These are phyloP conservation scores for Aciculosporium take DNA, from an alignment of 2,329 filamentous ascomycete genomes.

Conservation along the genomic window DNA sequence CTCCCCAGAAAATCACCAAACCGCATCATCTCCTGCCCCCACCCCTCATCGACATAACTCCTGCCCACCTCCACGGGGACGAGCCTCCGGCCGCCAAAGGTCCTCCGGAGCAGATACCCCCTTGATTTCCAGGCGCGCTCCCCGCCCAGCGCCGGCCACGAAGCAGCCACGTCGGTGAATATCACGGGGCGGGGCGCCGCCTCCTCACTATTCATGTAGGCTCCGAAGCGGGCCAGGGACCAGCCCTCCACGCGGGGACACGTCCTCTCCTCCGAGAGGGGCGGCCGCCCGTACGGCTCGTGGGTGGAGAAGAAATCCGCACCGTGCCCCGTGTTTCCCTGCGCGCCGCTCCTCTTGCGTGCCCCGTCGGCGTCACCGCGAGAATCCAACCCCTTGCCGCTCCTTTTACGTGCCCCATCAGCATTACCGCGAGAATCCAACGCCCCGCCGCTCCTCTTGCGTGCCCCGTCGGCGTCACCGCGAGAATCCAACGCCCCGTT, in stretches of 20 bases:
- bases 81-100: conserved; percentile 61
- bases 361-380: too few relatives aligned
- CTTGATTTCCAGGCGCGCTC: conserved; percentile 57
- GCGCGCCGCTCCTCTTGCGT: conserved; percentile 12
- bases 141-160: conserved; percentile 70
- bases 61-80: conserved; percentile 78
- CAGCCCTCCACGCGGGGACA: conserved; percentile 24
- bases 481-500: neutral
- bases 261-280: conserved; percentile 10
- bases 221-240: conserved; percentile 46
- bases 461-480: neutral
- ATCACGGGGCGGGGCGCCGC: conserved; percentile 46
- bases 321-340: neutral
- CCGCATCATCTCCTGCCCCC: conserved; percentile 68
- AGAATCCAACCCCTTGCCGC: neutral
- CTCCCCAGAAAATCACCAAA: conserved; percentile 56
- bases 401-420: too few relatives aligned
- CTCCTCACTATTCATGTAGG: conserved; percentile 35
- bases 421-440: too few relatives aligned
- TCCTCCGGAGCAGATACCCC: conserved; percentile 57
- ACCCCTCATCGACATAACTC: conserved; percentile 74
- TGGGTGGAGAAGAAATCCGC: conserved; percentile 11
- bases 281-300: conserved; percentile 18
- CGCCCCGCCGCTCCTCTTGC: too few relatives aligned
- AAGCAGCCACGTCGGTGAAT: conserved; percentile 44